phyloP scores from a whole-genome alignment of 2,329 filamentous ascomycete genomes.

The Teratosphaeria gauchensis region DNA sequence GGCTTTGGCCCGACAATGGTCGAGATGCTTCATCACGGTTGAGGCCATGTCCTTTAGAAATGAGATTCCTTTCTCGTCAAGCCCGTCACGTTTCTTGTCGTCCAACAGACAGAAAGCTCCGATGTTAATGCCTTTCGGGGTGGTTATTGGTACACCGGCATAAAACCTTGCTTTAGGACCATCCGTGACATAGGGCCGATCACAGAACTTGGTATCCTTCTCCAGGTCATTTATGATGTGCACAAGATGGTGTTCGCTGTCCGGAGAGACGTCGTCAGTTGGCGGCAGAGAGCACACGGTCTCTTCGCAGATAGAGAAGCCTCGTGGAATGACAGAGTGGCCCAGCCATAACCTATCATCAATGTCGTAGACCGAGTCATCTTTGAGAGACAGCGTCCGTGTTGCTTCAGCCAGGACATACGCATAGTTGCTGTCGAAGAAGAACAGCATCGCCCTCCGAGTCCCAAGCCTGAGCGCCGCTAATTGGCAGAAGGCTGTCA shows the following conservation, averaged over 20 bases:
- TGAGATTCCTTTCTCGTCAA: constrained; percentile 39
- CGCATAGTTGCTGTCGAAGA: constrained; percentile 1
- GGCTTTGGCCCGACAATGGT: constrained; percentile 43
- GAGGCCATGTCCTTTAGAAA: constrained; percentile 49
- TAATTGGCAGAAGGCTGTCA: constrained; percentile 44
- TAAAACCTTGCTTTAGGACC: constrained; percentile 37
- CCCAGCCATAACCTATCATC: constrained; percentile 22
- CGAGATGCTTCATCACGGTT: constrained; percentile 53
- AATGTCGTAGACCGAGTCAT: constrained; percentile 13
- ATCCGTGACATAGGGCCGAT: constrained; percentile 19
- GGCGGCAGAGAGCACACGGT: constrained; percentile 14
- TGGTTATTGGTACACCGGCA: constrained; percentile 52
- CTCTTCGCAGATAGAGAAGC: constrained; percentile 22
- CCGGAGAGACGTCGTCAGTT: background rate
- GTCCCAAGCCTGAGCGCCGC: constrained; percentile 27
- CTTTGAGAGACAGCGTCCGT: background rate
- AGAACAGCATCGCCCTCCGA: constrained; percentile 3
- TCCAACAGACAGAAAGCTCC: constrained; percentile 54
- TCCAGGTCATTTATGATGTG: constrained; percentile 23
- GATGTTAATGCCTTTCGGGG: constrained; percentile 48
- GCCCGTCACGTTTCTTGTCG: constrained; percentile 40
- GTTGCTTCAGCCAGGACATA: constrained; percentile 4
- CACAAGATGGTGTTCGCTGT: background rate
- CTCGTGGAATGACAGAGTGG: constrained; percentile 19
- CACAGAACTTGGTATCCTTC: constrained; percentile 18